Base-by-base conservation (phyloP, 345 rosid species). In the Diplotaxis tenuifolia region DNA sequence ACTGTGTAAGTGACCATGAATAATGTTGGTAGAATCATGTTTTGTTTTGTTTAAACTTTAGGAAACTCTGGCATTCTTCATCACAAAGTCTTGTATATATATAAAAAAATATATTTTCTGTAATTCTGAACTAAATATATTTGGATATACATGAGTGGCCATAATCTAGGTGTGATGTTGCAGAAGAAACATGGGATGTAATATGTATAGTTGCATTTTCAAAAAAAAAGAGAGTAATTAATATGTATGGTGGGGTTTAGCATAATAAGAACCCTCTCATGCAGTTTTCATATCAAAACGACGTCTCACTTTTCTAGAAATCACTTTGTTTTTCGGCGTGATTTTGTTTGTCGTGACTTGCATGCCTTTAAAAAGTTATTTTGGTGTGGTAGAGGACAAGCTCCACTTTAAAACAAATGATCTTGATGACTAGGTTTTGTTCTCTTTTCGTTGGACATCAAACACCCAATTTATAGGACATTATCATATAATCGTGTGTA, bases 391-490 rank as follows among this genome's bases (percentile, higher is more conserved):
- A 65, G 75, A 71, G 74, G 75, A 65, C 75, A 47, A 70, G 29
- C 29, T 70, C 80, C 75, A 76, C 71, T 76, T 50, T 57, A 56
- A 55, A 64, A 76, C 75, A 76, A 75, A 76, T 70, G 79, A 70
- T 70, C 75, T 47, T 76, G 71, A 45, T 55, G 75, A 70, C 67
- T 69, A 62, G 50, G 70, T 64, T 70, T 76, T 76, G 75, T 76
- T 76, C 75, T 76, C 71, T 70, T 76, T 76, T 70, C 47, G 57
- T 76, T 76, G 80, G 80, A 76, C 75, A 70, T 70, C 71, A 54
- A 16, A 53, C 63, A 69, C 66, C 47, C 71, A 70, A 70, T 59
- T 22, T 64, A 63, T 34, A 20, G 40, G 58, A 62, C 40, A 62
- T 12, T 20, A 66, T 74, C 65, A 15, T 62, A 68, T 53, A 28